Conservation (phyloP, 257 asterid species). For the Petunia secreta region DNA sequence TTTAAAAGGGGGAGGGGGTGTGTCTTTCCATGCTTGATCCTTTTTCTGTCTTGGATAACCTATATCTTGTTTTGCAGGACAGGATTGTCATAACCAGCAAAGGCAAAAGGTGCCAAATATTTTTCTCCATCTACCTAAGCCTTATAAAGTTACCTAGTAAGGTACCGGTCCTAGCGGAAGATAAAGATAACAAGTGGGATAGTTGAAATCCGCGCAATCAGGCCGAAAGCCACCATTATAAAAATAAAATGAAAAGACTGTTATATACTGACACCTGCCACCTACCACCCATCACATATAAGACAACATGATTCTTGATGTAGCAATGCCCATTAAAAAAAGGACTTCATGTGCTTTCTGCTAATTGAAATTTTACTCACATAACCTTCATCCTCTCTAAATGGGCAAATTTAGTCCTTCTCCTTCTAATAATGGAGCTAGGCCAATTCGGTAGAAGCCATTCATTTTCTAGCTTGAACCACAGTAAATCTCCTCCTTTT, state of each 20-base stretch:
- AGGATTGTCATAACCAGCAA: background rate
- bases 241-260: background rate
- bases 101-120: background rate
- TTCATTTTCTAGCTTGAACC: background rate
- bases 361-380: background rate
- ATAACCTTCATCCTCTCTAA: background rate
- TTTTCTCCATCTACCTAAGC: background rate
- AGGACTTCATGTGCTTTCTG: background rate
- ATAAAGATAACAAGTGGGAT: background rate
- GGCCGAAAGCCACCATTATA: background rate
- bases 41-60: slow-evolving; percentile 3
- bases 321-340: background rate
- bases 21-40: background rate
- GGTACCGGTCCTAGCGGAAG: background rate
- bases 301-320: slow-evolving; percentile 3
- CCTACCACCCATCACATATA: slow-evolving; percentile 12
- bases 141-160: background rate
- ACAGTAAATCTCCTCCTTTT: background rate
- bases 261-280: background rate
- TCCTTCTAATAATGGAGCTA: background rate
- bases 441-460: background rate
- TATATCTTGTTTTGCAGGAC: background rate
- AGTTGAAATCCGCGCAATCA: background rate
- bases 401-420: background rate
- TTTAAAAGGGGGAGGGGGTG: background rate